Evolutionary conservation across 768 basidiomycete species (phyloP).

Genomic region (Podaxis sp.): DNA sequence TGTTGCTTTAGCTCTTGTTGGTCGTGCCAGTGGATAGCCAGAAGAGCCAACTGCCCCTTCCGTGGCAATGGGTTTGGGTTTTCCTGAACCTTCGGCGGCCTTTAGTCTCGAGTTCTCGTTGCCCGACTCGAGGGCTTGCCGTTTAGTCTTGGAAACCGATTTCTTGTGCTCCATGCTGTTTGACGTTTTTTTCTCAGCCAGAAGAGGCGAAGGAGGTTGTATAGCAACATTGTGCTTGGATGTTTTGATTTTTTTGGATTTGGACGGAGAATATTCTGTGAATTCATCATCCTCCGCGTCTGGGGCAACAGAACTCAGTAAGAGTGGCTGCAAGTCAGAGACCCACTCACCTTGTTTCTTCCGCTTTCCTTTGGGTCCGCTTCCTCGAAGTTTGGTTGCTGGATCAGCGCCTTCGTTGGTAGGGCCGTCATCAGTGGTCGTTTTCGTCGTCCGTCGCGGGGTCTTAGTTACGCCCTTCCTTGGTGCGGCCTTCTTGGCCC

Average conservation of each 20-base stretch:
- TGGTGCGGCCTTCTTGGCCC: not conserved
- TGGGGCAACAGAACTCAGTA: not conserved
- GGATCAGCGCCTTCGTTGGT: not conserved
- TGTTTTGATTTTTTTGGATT: not conserved
- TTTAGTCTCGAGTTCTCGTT: not conserved
- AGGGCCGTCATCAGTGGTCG: not conserved
- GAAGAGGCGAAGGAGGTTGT: not conserved
- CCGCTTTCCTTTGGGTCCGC: slow-evolving; percentile 1
- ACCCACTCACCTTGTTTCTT: slow-evolving; percentile 4
- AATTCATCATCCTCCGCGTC: not conserved
- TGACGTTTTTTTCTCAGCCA: not conserved
- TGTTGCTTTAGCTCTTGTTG: not conserved
- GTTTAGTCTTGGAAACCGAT: not conserved
- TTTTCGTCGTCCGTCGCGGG: not conserved
- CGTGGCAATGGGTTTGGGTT: not conserved
- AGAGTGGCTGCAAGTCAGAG: not conserved
- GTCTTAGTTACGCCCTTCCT: not conserved
- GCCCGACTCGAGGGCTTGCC: not conserved
- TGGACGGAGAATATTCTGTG: not conserved
- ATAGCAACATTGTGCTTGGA: not conserved
- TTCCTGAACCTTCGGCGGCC: not conserved
- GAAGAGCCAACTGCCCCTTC: not conserved
- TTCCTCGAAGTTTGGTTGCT: not conserved
- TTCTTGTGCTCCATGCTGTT: not conserved
- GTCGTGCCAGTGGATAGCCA: not conserved